Evolutionary conservation across 2,329 filamentous ascomycete species (phyloP).

Genomic region (Verticillium zaregamsianum): DNA sequence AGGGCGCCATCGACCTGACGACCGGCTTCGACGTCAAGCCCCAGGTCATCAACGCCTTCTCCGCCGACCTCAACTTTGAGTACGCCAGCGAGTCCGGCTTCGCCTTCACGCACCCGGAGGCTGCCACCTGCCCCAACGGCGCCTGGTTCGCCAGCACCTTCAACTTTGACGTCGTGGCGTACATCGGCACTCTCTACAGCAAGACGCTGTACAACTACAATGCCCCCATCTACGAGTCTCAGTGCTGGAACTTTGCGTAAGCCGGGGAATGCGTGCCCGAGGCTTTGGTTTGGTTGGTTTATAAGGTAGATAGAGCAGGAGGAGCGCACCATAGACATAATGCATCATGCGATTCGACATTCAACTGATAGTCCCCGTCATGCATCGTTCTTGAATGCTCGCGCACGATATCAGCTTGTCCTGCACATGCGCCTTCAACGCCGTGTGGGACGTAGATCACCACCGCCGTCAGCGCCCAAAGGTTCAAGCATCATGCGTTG

Average conservation of each 20-base stretch:
- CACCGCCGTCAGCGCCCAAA: too few relatives aligned
- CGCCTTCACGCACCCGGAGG: conserved; percentile 3
- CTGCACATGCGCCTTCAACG: too few relatives aligned
- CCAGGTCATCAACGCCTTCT: conserved; percentile 28
- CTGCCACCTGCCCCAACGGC: conserved; percentile 9
- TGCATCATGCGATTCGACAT: too few relatives aligned
- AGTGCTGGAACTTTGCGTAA: conserved; percentile 11
- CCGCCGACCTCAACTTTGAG: conserved; percentile 5
- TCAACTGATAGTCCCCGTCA: too few relatives aligned
- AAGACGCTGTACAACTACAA: conserved; percentile 10
- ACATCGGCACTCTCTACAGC: conserved; percentile 9
- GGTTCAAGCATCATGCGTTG: too few relatives aligned
- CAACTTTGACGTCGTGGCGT: conserved; percentile 8
- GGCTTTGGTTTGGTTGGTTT: too few relatives aligned
- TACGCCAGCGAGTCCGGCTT: conserved; percentile 8
- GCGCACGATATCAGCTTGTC: too few relatives aligned
- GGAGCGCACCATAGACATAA: too few relatives aligned
- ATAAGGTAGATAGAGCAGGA: too few relatives aligned
- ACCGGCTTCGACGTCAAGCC: conserved; percentile 28
- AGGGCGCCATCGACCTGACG: conserved; percentile 20
- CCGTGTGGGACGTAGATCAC: too few relatives aligned
- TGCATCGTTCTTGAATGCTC: too few relatives aligned
- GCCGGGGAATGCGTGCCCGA: too few relatives aligned
- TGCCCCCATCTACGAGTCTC: conserved; percentile 10
- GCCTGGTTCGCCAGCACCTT: conserved; percentile 14